These are phyloP conservation scores for Phytophthora podocarpi DNA, from an alignment of 352 stramenopile genomes.

Conservation along the genomic window DNA sequence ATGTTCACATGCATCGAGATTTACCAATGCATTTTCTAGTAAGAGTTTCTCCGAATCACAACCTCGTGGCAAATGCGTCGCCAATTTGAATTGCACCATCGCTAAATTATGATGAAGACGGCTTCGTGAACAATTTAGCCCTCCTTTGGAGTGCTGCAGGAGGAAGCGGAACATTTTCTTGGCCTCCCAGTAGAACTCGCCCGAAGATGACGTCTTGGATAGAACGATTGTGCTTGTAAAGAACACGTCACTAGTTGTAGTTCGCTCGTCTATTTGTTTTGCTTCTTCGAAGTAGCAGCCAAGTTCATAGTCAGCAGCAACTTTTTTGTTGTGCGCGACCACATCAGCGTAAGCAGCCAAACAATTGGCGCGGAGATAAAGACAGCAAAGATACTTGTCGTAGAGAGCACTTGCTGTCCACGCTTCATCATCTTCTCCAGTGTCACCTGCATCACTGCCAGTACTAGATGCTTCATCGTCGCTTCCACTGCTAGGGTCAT, in stretches of 20 bases:
- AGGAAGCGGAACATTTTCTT: conserved; percentile 58
- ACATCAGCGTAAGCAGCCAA: conserved; percentile 61
- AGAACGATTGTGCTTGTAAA: conserved; percentile 33
- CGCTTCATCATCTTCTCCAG: conserved; percentile 6
- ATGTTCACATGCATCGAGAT: conserved; percentile 36
- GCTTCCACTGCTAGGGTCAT: conserved; percentile 9
- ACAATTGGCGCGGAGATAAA: conserved; percentile 57
- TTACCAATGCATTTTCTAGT: conserved; percentile 46
- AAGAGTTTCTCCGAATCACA: conserved; percentile 58
- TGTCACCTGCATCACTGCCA: conserved; percentile 9
- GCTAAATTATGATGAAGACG: conserved; percentile 42
- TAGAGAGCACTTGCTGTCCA: conserved; percentile 25
- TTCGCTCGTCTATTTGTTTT: conserved; percentile 23
- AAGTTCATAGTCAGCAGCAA: conserved; percentile 56
- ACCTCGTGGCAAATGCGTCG: conserved; percentile 54
- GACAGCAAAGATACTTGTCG: conserved; percentile 50
- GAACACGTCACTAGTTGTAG: conserved; percentile 7
- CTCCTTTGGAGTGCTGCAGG: conserved; percentile 21
- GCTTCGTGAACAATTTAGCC: conserved; percentile 23
- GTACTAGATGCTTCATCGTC: conserved; percentile 22
- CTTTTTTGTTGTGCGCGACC: conserved; percentile 45
- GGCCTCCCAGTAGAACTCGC: conserved; percentile 65
- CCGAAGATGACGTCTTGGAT: conserved; percentile 43
- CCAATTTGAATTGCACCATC: conserved; percentile 61
- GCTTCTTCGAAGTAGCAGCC: conserved; percentile 54